These are phyloP conservation scores for Hypoxylon sp. DNA, from an alignment of 2,329 filamentous ascomycete genomes.

Conservation along the genomic window DNA sequence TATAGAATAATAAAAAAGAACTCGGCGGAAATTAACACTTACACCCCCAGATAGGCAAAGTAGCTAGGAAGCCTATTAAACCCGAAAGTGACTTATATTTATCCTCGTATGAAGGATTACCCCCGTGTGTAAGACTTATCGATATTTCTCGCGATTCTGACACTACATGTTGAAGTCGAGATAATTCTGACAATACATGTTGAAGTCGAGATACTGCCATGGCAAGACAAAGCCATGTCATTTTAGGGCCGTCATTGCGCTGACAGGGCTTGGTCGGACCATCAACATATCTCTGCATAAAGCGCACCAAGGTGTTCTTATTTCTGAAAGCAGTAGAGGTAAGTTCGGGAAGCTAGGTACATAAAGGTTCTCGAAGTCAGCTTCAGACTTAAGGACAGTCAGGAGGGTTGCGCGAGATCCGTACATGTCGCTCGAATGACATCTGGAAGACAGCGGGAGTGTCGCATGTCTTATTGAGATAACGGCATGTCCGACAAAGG, in stretches of 20 bases:
- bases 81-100: constrained; percentile 33
- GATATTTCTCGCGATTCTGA: constrained; percentile 22
- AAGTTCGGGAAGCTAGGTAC: constrained; percentile 65
- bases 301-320: constrained; percentile 60
- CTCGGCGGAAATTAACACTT: constrained; percentile 14
- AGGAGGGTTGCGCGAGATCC: background rate
- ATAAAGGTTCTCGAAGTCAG: constrained; percentile 1
- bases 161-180: constrained; percentile 24
- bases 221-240: constrained; percentile 43
- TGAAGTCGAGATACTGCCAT: constrained; percentile 36
- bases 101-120: constrained; percentile 24
- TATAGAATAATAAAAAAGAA: background rate
- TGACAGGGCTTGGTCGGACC: constrained; percentile 36
- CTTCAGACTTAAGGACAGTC: background rate
- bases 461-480: constrained; percentile 31
- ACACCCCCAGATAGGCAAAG: constrained; percentile 46
- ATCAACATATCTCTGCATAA: constrained; percentile 38
- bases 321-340: constrained; percentile 80
- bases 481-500: constrained; percentile 34
- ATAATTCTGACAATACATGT: constrained; percentile 20
- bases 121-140: constrained; percentile 20
- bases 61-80: constrained; percentile 38
- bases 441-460: constrained; percentile 31
- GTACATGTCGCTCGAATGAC: constrained; percentile 39
- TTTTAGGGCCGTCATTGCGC: constrained; percentile 29